Percentiles rank a stretch among this genome's conserved stretches.
Conservation (phyloP, 1,284 basidiomycete species). For the Rhodotorula glutinis region DNA sequence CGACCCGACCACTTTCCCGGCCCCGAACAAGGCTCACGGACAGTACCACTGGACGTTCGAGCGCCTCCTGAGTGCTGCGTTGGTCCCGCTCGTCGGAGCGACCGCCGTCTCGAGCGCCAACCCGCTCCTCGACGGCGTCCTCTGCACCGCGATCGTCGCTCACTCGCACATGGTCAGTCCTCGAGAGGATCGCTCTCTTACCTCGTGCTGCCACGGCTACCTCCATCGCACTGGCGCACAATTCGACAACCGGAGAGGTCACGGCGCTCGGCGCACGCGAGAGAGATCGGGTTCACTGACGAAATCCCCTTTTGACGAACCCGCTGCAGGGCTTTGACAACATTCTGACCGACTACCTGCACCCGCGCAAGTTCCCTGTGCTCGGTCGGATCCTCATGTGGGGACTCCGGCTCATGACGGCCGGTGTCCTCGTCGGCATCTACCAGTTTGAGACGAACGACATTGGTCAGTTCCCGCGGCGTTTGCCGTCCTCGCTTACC, state of each 20-base stretch:
- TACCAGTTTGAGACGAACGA: slow-evolving; percentile 99
- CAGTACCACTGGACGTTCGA: slow-evolving; percentile 99
- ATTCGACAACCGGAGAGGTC: background rate
- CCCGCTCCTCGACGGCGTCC: slow-evolving; percentile 81
- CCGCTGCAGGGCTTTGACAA: slow-evolving; percentile 49
- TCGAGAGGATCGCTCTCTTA: no score
- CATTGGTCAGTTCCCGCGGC: slow-evolving; percentile 65
- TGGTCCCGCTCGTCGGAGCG: slow-evolving; percentile 67
- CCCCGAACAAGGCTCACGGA: slow-evolving; percentile 68
- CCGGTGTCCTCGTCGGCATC: slow-evolving; percentile 81
- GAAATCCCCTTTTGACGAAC: no score
- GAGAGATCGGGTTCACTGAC: background rate
- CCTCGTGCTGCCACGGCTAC: no score
- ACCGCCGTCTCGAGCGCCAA: slow-evolving; percentile 56
- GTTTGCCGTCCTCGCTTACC: background rate
- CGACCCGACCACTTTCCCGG: slow-evolving; percentile 85
- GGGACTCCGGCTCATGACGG: slow-evolving; percentile 72
- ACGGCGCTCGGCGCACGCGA: no score
- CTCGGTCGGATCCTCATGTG: slow-evolving; percentile 69
- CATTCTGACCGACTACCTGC: slow-evolving; percentile 71
- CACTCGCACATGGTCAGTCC: slow-evolving; percentile 84
- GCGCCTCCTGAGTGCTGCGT: slow-evolving; percentile 77
- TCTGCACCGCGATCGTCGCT: slow-evolving; percentile 81
- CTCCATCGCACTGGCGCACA: no score
- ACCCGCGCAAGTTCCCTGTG: slow-evolving; percentile 85